Base-by-base conservation (phyloP, 441 rosid species). In the Adansonia madagascariensis region DNA sequence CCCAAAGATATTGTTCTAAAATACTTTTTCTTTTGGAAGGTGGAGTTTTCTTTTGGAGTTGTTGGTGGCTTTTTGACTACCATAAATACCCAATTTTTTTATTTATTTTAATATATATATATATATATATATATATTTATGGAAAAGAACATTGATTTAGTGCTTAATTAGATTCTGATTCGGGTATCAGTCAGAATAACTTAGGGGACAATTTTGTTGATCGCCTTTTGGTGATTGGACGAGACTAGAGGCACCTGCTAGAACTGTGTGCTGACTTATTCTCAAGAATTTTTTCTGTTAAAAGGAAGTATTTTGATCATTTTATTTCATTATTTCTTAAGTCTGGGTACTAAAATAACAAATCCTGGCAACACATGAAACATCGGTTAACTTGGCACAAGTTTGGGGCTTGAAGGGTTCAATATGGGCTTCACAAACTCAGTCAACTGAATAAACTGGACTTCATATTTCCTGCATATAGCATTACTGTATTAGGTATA, bases 121-220 rank as follows among this genome's bases (percentile, higher is more conserved):
- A 4, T 17, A 55, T 5, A 55, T 55, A 17, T 27, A 55, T 6
- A n/a, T n/a, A n/a, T n/a, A n/a, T n/a, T n/a, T n/a, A n/a, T 56
- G 27, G 12, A n/a, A 65, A 41, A 41, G 22, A 17, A 39, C 20
- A n/a, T 44, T 61, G 41, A 41, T 1, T n/a, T 63, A 3, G 24
- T 64, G 49, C 67, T 27, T 3, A 39, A 14, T 24, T 10, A 61
- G 22, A 53, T 24, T 72, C 63, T 39, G 35, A 35, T 55, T 31
- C 47, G 41, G 75, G 46, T 53, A 39, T 18, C 17, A 39, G 75
- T 35, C 44, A 53, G 63, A 55, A 72, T 55, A 72, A 72, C 27
- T 72, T 55, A 12, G 7, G 31, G 17, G 3, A 15, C 75, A 72
- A 71, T 55, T 17, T 41, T 64, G 6, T 0, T 9, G 49, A 22